These are phyloP conservation scores for Alloteropsis semialata DNA, from an alignment of 176 grass and related monocot species.

Conservation along the genomic window DNA sequence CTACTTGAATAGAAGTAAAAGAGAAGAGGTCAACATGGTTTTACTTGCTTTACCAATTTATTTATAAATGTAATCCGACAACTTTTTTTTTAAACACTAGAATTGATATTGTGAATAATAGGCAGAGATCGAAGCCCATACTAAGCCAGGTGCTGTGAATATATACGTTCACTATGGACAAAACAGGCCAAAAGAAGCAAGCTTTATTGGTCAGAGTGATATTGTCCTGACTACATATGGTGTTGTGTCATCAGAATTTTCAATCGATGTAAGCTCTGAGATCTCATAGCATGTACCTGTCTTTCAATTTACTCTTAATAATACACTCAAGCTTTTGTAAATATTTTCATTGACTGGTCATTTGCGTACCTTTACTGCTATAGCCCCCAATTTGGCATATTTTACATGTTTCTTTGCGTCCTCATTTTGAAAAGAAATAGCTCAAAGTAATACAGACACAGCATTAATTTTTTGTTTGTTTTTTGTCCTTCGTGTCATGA, in stretches of 20 bases:
- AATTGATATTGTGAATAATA: conserved; percentile 36
- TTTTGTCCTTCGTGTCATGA: background rate
- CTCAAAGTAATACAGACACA: conserved; percentile 5
- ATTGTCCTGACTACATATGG: conserved; percentile 96
- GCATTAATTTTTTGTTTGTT: conserved; percentile 1
- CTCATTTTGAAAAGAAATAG: background rate
- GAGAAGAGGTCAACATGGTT: background rate
- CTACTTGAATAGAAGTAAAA: background rate
- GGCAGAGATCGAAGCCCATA: conserved; percentile 91
- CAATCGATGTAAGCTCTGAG: conserved; percentile 57
- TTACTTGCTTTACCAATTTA: background rate
- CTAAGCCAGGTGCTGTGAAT: conserved; percentile 56
- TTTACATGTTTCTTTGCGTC: background rate
- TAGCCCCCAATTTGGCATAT: background rate
- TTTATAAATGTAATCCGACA: conserved; percentile 1
- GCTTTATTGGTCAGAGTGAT: conserved; percentile 67
- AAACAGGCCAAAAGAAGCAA: conserved; percentile 83
- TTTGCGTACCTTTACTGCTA: background rate
- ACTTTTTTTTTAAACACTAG: background rate
- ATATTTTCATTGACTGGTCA: background rate
- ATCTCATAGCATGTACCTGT: conserved; percentile 22
- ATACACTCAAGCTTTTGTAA: background rate
- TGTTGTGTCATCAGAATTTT: conserved; percentile 92
- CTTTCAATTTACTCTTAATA: conserved; percentile 9
- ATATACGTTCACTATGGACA: conserved; percentile 95